phyloP scores from a whole-genome alignment of 306 rosid genomes.

The Erythrophleum fordii region DNA sequence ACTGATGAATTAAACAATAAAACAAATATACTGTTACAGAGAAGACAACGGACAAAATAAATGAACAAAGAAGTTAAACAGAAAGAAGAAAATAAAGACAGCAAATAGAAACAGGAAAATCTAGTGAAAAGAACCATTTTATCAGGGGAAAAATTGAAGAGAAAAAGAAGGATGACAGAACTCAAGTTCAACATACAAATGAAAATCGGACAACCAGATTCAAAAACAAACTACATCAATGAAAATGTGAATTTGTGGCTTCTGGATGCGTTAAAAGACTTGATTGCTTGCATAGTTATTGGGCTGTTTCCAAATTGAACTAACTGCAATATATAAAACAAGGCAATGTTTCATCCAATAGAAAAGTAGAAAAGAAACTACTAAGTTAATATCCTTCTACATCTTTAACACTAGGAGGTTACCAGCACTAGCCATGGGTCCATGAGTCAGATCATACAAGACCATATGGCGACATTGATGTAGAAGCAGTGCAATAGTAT shows the following conservation, averaged over 20 bases:
- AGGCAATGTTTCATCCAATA: not conserved
- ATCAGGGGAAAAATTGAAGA: not conserved
- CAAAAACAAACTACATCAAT: constrained; percentile 10
- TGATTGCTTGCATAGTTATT: not conserved
- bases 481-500: too few relatives aligned
- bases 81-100: not conserved
- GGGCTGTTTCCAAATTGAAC: not conserved
- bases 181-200: constrained; percentile 8
- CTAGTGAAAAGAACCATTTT: not conserved
- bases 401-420: not conserved
- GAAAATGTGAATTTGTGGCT: constrained; percentile 21
- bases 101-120: not conserved
- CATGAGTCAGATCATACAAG: not conserved
- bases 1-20: constrained; percentile 24
- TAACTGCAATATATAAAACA: not conserved
- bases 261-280: not conserved
- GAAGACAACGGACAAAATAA: constrained; percentile 13
- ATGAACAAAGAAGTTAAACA: constrained; percentile 9
- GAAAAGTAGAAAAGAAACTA: not conserved
- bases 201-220: constrained; percentile 15
- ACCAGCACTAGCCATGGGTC: not conserved
- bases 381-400: not conserved
- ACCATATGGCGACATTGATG: too few relatives aligned
- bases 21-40: constrained; percentile 1
- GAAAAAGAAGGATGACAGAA: constrained; percentile 5